These are phyloP conservation scores for Tuber borchii DNA, from an alignment of 495 filamentous ascomycete genomes.

Conservation along the genomic window DNA sequence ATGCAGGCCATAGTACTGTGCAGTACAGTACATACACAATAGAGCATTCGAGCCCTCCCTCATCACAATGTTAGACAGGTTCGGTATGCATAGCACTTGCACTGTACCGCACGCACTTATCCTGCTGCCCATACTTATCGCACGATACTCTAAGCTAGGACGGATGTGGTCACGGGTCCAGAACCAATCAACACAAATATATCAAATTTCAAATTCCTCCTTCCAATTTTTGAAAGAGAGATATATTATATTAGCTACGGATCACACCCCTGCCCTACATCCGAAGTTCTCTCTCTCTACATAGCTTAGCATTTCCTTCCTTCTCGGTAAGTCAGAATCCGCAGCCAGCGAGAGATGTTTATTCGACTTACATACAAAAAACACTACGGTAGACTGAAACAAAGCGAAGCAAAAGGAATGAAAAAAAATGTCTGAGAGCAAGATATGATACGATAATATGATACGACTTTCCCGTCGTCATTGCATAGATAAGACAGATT, in stretches of 20 bases:
- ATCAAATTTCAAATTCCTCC: background rate
- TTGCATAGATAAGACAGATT: background rate
- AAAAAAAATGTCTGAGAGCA: background rate
- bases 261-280: background rate
- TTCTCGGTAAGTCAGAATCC: background rate
- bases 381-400: background rate
- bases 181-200: background rate
- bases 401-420: background rate
- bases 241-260: background rate
- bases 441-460: background rate
- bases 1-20: background rate
- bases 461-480: background rate
- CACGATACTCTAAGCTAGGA: background rate
- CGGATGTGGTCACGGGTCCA: background rate
- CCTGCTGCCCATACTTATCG: background rate
- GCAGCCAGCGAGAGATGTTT: background rate
- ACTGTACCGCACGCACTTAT: background rate
- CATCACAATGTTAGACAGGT: background rate
- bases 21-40: background rate
- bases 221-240: background rate
- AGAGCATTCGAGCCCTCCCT: background rate
- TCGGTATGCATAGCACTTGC: background rate
- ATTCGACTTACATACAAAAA: background rate
- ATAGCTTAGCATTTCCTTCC: background rate
- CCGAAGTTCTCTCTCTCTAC: background rate